Percentiles rank a stretch among this genome's conserved stretches.
Evolutionary conservation across 345 rosid genomes (phyloP).

Genomic region (Balakata baccata): DNA sequence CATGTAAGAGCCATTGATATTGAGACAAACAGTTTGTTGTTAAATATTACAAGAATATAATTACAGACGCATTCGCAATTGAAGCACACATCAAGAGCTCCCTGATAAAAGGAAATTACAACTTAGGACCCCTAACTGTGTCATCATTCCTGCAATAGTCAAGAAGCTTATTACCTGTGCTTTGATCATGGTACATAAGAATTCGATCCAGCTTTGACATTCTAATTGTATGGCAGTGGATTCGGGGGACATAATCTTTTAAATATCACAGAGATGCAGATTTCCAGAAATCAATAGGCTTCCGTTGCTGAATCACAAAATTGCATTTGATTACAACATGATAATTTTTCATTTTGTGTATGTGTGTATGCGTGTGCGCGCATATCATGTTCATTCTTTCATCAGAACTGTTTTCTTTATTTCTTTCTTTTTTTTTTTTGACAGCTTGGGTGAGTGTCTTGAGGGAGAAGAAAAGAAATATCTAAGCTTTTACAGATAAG

Average conservation of each 20-base stretch:
- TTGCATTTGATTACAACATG: slow-evolving; percentile 7
- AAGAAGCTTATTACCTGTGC: not conserved
- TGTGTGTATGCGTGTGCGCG: too few relatives aligned
- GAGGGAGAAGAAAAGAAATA: not conserved
- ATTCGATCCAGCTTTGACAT: not conserved
- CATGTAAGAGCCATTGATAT: not conserved
- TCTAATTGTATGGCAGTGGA: not conserved
- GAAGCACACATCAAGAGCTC: not conserved
- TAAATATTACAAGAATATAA: not conserved
- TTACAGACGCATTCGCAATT: not conserved
- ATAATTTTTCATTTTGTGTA: not conserved
- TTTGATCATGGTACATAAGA: not conserved
- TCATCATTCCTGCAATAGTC: not conserved
- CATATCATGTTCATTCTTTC: not conserved
- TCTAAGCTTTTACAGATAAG: not conserved
- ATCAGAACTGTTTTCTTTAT: not conserved
- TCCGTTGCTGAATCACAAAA: slow-evolving; percentile 45
- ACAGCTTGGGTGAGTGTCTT: too few relatives aligned
- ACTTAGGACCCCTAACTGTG: not conserved
- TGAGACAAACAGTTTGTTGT: not conserved
- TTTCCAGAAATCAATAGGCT: slow-evolving; percentile 56
- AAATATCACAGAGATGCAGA: slow-evolving; percentile 31
- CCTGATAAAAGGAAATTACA: not conserved
- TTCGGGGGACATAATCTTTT: not conserved
- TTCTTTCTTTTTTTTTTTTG: too few relatives aligned